Base-by-base conservation (phyloP, 768 basidiomycete species). In the Xerocomus brunneocitrinus region DNA sequence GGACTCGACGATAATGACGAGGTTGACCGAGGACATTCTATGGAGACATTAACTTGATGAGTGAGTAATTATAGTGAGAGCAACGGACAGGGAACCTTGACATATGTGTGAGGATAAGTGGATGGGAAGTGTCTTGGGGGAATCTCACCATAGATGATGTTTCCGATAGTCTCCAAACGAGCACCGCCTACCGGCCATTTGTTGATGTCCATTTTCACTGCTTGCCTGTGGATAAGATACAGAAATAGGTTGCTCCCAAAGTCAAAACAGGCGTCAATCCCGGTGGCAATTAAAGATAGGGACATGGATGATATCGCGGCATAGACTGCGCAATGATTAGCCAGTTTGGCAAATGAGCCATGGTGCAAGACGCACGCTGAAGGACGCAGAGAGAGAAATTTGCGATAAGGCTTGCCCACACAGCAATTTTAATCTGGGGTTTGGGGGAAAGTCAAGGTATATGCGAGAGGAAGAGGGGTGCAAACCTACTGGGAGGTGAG, bases 111-210 rank as follows among this genome's bases (percentile, higher is more conserved):
- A 55, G 52, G 47, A 28, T 31, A 13, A 13, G 49, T 6, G 43
- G 24, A 22, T 8, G 13, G 25, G 25, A 28, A 27, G 44, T 39
- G 13, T 32, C 5, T 2, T 25, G 24, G 24, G 48, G 53, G 46
- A 10, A 36, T 57, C 57, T 56, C 42, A 82, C 91, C 92, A 60
- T 93, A 95, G 50, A 91, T 74, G 54, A 93, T 84, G 61, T 95
- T 94, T 12, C 90, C 91, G 50, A 92, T 91, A 4, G 89, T 93
- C 67, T 94, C 89, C 42, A 97, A 77, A 44, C 92, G 80, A n/a
- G 88, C 82, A 35, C 93, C 93, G 46, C 94, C 87, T 4, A 92
- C 87, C 28, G 95, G 93, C 94, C 92, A 98, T 59, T 89, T 89
- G 68, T 87, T 91, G 40, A 74, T 59, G 63, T 97, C 93, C 56